Evolutionary conservation across 768 basidiomycete species (phyloP).

Genomic region (Lactarius akahatsu): DNA sequence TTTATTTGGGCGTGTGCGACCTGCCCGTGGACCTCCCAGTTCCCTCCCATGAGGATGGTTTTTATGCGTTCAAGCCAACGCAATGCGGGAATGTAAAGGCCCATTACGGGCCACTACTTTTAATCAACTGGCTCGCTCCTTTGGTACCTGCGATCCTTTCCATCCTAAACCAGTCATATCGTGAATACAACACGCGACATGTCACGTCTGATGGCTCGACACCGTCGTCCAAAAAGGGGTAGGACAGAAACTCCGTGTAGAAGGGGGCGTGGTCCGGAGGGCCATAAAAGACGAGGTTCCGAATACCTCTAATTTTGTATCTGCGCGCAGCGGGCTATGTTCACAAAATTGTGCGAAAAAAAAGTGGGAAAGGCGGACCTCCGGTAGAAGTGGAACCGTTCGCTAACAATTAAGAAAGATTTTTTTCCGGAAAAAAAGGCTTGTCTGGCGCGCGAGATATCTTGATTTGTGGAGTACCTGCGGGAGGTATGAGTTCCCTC

Average conservation of each 20-base stretch:
- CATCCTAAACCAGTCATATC: conserved; percentile 84
- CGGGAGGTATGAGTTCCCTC: background rate
- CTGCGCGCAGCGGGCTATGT: conserved; percentile 39
- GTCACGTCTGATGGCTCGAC: conserved; percentile 88
- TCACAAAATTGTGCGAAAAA: conserved; percentile 1
- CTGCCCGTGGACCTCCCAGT: background rate
- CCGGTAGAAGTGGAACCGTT: conserved; percentile 98
- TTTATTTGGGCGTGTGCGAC: background rate
- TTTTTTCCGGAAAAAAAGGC: conserved; percentile 88
- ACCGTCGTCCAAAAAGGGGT: conserved; percentile 86
- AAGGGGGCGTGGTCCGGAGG: conserved; percentile 90
- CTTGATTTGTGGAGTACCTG: conserved; percentile 91
- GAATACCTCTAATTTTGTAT: conserved; percentile 90
- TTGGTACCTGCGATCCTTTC: conserved; percentile 76
- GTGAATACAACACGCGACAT: conserved; percentile 76
- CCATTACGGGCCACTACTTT: conserved; percentile 10
- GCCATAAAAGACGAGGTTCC: conserved; percentile 90
- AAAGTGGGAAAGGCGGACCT: conserved; percentile 45
- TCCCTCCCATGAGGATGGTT: background rate
- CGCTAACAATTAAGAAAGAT: conserved; percentile 85
- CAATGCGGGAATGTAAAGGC: conserved; percentile 5
- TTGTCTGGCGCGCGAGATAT: conserved; percentile 91
- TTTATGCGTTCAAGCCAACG: conserved; percentile 11
- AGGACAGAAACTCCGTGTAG: conserved; percentile 86
- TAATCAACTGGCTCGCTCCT: conserved; percentile 35